Base-by-base conservation (phyloP, 768 basidiomycete genomes). In the Psilocybe subaeruginosa region DNA sequence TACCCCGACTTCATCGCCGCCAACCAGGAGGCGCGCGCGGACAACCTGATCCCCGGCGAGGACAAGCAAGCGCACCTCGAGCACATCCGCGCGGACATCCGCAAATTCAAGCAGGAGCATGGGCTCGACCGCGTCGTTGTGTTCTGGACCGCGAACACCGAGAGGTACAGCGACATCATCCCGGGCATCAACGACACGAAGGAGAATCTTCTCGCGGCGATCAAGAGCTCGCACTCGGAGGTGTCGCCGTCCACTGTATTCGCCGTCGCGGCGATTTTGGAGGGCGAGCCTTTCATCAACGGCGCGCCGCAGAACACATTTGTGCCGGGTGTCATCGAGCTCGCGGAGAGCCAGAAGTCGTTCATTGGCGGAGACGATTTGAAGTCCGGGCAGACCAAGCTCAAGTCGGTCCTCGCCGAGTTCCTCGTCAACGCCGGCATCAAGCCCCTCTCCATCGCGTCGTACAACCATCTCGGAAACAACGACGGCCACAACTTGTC, bases 241-340 rank as follows among this genome's bases (percentile, higher is more conserved):
- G 90, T 99, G n/a, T 95, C 96, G 7, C 97, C 97, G 4, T 97
- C 95, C 54, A 97, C 95, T 50, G 73, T 99, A 66, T 99, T 98
- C 71, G 97, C 97, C 17, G 90, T 98, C 61, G 97, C 96, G 8
- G 84, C 95, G 31, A 97, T 99, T 73, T 90, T 98, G 67, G 97
- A 99, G 77, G 91, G 91, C 59, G 88, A 90, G 71, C 95, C 97
- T 17, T 99, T 96, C 82, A 85, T 99, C 71, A 98, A 98, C 71
- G 97, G 97, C 53, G 95, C 97, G 8, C 97, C 97, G 5, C 96
- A 99, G 84, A 99, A 99, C 85, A 97, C 97, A 3, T 98, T 98
- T 68, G 95, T 99, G 27, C 97, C 97, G 0, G 97, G 97, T 64
- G 89, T 90, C 68, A 91, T 99, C 70, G 85, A 88, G 67, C 91